Base-by-base conservation (phyloP, 2,329 filamentous ascomycete genomes). In the Colletotrichum brevisporum region DNA sequence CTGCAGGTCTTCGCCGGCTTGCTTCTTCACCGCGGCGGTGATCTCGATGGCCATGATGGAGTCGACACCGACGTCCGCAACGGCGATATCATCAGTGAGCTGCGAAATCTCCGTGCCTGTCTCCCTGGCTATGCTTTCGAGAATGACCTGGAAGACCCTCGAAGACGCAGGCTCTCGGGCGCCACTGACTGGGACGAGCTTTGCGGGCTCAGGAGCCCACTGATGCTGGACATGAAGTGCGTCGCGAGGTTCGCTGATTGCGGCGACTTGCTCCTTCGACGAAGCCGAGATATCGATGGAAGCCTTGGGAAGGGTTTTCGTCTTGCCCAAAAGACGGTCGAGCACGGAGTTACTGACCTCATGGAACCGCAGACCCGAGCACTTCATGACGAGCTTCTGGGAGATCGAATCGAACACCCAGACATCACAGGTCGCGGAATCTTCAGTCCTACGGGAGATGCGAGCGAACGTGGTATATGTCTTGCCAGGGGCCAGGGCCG, bases 41-140 rank as follows among this genome's bases (percentile, higher is more conserved):
- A 63, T 51, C 52, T 56, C 60, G 5, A 63, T 43, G n/a, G 52
- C 26, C 60, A 63, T 63, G 43, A 63, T 63, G 2, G 60, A 63
- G 52, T 63, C 60, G 6, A 63, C 24, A 1, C 60, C 60, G 9
- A 63, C 3, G 27, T 63, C 60, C 4, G 60, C 52, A 9, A 56
- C 16, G 6, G 15, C 51, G 2, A 43, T 27, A 15, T 63, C 52
- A 21, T 63, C 60, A 2, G 60, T 56, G 8, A 63, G 60, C 31
- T 63, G 18, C 2, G 26, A 88, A 0, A 21, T 13, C 3, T 59
- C 56, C 5, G 31, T n/a, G 12, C 43, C 26, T 6, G 56, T 59
- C 43, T 59, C 56, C 27, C 18, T 27, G 13, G 26, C 43, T 26
- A 59, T 59, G 26, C 41, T 50, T 16, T 59, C 41, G 10, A 59